Percentiles rank a stretch among this genome's conserved stretches.
Conservation (phyloP, 2,329 filamentous ascomycete species). For the Paraconiothyrium sp. region DNA sequence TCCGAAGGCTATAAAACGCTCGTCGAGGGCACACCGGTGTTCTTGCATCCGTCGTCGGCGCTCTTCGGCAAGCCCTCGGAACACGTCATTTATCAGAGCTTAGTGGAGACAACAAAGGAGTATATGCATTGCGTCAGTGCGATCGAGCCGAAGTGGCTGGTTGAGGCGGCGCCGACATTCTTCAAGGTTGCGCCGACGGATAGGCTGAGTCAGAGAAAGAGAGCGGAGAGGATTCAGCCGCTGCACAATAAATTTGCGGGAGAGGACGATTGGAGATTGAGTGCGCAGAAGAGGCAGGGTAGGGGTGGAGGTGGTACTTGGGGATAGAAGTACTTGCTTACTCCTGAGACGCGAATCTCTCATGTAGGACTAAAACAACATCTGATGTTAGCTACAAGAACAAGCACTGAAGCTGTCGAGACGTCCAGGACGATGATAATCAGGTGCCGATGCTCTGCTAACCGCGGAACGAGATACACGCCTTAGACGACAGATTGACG, state of each 20-base stretch:
- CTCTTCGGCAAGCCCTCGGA: conserved; percentile 96
- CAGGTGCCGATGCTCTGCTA: neutral
- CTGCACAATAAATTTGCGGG: conserved; percentile 91
- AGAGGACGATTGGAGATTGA: conserved; percentile 95
- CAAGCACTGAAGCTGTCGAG: no score
- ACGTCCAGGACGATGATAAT: neutral
- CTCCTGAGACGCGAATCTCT: no score
- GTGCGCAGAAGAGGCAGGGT: conserved; percentile 84
- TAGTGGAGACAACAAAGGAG: conserved; percentile 94
- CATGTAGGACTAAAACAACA: no score
- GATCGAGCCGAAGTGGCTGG: conserved; percentile 93
- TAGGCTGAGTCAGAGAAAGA: conserved; percentile 86
- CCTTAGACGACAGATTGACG: neutral
- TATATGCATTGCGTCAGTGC: conserved; percentile 96
- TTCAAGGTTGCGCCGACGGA: conserved; percentile 96
- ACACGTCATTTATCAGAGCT: conserved; percentile 91
- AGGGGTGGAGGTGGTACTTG: conserved; percentile 92
- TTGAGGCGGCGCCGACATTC: conserved; percentile 97
- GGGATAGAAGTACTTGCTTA: conserved; percentile 68
- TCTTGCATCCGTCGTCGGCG: conserved; percentile 89
- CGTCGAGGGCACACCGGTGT: conserved; percentile 93
- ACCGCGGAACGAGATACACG: neutral
- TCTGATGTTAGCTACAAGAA: no score
- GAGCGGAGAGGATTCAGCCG: conserved; percentile 93
- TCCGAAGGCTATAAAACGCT: conserved; percentile 98